Evolutionary conservation across 768 basidiomycete species (phyloP).

Genomic region (Kondoa subrosea): DNA sequence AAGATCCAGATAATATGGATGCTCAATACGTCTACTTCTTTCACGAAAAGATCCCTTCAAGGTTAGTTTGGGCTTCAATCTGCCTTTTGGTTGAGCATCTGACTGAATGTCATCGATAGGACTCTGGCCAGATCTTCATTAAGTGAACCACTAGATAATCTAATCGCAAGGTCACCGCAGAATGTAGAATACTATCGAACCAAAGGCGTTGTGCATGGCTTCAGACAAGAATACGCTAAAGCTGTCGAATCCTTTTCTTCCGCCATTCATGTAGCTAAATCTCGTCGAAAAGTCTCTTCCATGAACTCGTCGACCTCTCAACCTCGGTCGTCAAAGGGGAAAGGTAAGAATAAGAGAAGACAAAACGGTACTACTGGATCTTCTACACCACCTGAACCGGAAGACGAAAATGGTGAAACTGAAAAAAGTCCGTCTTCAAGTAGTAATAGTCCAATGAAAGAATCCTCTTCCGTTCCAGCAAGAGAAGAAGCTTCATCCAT

Average conservation of each 20-base stretch:
- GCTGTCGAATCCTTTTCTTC: neutral
- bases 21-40: conserved; percentile 84
- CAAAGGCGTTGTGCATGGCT: conserved; percentile 70
- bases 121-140: conserved; percentile 72
- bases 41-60: conserved; percentile 84
- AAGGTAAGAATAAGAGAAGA: conserved; percentile 4
- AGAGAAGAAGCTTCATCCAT: conserved; percentile 19
- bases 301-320: neutral
- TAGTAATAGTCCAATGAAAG: neutral
- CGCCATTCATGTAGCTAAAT: conserved; percentile 26
- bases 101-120: conserved; percentile 34
- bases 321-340: conserved; percentile 44
- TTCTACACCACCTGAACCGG: neutral
- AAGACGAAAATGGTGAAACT: neutral
- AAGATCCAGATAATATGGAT: conserved; percentile 57
- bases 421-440: too few relatives aligned
- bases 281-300: conserved; percentile 33
- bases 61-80: conserved; percentile 42
- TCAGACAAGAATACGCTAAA: conserved; percentile 9
- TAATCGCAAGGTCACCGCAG: conserved; percentile 57
- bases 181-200: conserved; percentile 71
- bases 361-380: neutral
- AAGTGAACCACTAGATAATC: conserved; percentile 57
- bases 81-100: neutral
- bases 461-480: conserved; percentile 8